Percentiles rank a stretch among this genome's conserved stretches.
Evolutionary conservation across 148 eudicot genomes (phyloP).

Genomic region (Linanthus parryae): DNA sequence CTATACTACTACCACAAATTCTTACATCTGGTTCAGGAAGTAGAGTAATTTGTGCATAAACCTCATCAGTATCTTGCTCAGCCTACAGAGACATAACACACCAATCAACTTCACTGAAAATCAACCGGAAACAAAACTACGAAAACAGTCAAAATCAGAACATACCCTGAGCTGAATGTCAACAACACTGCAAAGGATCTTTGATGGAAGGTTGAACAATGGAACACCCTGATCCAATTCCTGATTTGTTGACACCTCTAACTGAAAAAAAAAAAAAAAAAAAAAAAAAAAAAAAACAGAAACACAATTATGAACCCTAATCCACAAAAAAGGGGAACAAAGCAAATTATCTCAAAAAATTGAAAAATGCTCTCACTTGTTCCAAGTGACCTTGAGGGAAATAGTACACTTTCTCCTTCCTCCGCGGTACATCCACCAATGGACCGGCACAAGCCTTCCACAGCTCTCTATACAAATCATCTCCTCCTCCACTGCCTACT

Average conservation of each 20-base stretch:
- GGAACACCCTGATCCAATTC: constrained; percentile 56
- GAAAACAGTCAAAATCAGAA: too few species aligned
- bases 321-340: constrained; percentile 2
- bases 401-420: constrained; percentile 62
- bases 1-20: constrained; percentile 1
- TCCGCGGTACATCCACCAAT: constrained; percentile 62
- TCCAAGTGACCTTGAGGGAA: constrained; percentile 97
- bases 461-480: constrained; percentile 56
- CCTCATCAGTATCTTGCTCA: constrained; percentile 94
- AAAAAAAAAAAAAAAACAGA: constrained; percentile 9
- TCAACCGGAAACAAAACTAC: too few species aligned
- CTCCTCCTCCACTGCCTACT: constrained; percentile 20
- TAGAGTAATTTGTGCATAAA: constrained; percentile 85
- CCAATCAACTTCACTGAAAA: not conserved
- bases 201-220: constrained; percentile 54
- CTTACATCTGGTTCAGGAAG: constrained; percentile 76
- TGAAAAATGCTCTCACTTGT: constrained; percentile 44
- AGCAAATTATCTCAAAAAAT: constrained; percentile 4
- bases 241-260: constrained; percentile 90
- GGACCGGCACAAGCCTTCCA: constrained; percentile 99
- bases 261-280: constrained; percentile 26
- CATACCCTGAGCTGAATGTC: constrained; percentile 61
- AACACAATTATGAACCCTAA: constrained; percentile 4
- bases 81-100: constrained; percentile 52
- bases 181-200: constrained; percentile 79